A percentile compares a stretch with the other conserved stretches of the same genome.
phyloP scores from a whole-genome alignment of 1,139 yeast genomes.

The Lodderomyces margitis region DNA sequence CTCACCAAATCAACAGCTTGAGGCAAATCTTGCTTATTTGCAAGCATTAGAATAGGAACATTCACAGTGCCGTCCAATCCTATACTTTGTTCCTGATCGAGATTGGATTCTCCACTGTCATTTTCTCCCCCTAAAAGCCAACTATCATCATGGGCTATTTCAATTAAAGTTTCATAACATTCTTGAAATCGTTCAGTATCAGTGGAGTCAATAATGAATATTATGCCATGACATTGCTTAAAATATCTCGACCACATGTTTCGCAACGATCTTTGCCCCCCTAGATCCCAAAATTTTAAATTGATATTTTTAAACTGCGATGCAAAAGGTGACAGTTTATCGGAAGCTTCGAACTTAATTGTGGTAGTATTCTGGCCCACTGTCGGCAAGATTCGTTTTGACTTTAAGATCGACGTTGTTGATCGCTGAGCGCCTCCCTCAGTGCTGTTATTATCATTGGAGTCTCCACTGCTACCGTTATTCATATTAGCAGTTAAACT shows the following conservation, averaged over 20 bases:
- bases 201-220: constrained; percentile 89
- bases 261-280: constrained; percentile 85
- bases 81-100: constrained; percentile 16
- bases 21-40: constrained; percentile 90
- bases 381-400: constrained; percentile 46
- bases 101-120: constrained; percentile 23
- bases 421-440: constrained; percentile 6
- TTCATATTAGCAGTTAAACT: background rate
- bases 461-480: background rate
- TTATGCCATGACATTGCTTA: constrained; percentile 82
- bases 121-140: constrained; percentile 42
- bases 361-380: constrained; percentile 65
- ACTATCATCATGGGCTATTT: constrained; percentile 41
- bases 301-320: constrained; percentile 48
- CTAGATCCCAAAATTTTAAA: constrained; percentile 92
- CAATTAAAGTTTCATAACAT: constrained; percentile 62
- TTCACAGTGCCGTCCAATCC: constrained; percentile 38
- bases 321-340: constrained; percentile 22
- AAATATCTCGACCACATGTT: constrained; percentile 87
- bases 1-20: constrained; percentile 69
- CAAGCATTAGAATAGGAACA: constrained; percentile 89
- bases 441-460: background rate
- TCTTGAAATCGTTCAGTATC: constrained; percentile 82
- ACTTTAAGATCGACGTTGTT: constrained; percentile 29
- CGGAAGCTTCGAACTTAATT: constrained; percentile 32